phyloP scores from a whole-genome alignment of 176 grass and related monocot species.

The Coix lacrymajobi region DNA sequence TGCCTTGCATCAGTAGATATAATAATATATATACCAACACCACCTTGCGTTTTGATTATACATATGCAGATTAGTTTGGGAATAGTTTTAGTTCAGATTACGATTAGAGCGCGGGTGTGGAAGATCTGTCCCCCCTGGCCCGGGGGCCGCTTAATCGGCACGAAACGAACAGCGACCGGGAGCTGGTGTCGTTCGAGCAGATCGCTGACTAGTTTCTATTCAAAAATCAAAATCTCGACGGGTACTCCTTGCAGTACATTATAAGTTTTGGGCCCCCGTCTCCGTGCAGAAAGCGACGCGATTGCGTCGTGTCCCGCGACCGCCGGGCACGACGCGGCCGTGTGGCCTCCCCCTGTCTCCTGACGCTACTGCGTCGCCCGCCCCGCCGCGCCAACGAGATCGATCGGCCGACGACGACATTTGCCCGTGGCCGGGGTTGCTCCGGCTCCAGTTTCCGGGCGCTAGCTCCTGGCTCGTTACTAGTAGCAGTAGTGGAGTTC shows the following conservation, averaged over 20 bases:
- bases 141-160: not conserved
- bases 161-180: not conserved
- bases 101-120: slow-evolving; percentile 34
- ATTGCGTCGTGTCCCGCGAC: slow-evolving; percentile 71
- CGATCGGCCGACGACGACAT: not conserved
- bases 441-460: not conserved
- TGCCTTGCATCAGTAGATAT: too few relatives aligned
- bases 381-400: not conserved
- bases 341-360: slow-evolving; percentile 28
- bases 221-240: not conserved
- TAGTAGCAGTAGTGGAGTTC: too few relatives aligned
- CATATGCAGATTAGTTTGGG: not conserved
- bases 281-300: slow-evolving; percentile 48
- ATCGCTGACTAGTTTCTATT: not conserved
- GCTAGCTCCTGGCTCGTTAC: not conserved
- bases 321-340: slow-evolving; percentile 39
- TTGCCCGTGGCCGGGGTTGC: not conserved
- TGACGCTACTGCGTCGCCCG: not conserved
- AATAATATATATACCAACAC: not conserved
- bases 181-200: not conserved
- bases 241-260: not conserved
- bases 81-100: not conserved
- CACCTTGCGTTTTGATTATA: not conserved
- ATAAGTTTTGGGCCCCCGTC: not conserved
- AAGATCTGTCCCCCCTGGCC: slow-evolving; percentile 40